Evolutionary conservation across 1,284 basidiomycete species (phyloP).

Genomic region (Malassezia japonica): DNA sequence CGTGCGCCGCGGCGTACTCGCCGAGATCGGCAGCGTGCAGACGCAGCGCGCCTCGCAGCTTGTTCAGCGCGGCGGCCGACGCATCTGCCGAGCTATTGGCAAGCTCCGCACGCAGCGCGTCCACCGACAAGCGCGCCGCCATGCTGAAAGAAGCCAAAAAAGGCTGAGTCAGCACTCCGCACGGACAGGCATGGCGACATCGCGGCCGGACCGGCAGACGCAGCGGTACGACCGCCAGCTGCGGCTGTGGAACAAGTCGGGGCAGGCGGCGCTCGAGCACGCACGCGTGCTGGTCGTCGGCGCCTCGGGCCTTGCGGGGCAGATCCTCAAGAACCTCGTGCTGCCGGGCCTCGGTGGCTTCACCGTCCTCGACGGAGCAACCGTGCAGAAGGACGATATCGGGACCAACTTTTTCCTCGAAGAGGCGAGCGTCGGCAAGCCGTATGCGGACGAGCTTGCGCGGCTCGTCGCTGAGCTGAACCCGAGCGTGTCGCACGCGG

Average conservation of each 20-base stretch:
- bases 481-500: constrained; percentile 66
- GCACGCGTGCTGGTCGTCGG: constrained; percentile 72
- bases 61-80: constrained; percentile 3
- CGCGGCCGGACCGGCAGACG: constrained; percentile 22
- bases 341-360: constrained; percentile 87
- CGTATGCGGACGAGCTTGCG: constrained; percentile 69
- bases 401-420: constrained; percentile 95
- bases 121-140: constrained; percentile 3
- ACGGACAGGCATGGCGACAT: neutral
- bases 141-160: neutral
- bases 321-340: constrained; percentile 86
- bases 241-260: constrained; percentile 87
- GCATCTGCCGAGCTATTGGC: constrained; percentile 16
- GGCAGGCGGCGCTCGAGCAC: constrained; percentile 80
- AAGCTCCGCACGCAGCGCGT: constrained; percentile 8
- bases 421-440: constrained; percentile 62
- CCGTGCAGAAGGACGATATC: constrained; percentile 64
- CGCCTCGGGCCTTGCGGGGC: constrained; percentile 68
- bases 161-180: neutral
- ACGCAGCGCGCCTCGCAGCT: constrained; percentile 3
- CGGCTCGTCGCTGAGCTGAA: constrained; percentile 75
- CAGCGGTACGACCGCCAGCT: constrained; percentile 47
- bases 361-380: constrained; percentile 65
- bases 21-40: constrained; percentile 6
- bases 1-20: constrained; percentile 5